phyloP scores from a whole-genome alignment of 305 asterid genomes.

The Fraxinus angustifolia region DNA sequence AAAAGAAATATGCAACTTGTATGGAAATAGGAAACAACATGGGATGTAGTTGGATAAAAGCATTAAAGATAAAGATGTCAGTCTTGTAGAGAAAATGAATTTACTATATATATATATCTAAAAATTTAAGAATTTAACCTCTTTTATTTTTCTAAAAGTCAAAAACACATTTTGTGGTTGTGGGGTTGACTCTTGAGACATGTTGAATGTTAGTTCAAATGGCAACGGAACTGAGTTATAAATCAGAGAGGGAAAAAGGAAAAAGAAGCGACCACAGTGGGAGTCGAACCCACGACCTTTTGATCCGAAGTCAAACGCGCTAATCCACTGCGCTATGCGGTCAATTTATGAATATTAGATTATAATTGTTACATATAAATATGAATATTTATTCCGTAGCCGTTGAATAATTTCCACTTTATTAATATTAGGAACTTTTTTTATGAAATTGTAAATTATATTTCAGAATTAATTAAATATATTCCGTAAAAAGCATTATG shows the following conservation, averaged over 20 bases:
- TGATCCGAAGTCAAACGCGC: conserved; percentile 14
- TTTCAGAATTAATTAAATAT: neutral
- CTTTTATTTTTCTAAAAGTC: neutral
- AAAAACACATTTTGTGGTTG: neutral
- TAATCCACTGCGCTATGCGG: conserved; percentile 12
- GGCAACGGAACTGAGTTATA: neutral
- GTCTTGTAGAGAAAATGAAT: neutral
- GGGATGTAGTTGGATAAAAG: neutral
- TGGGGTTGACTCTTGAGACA: neutral
- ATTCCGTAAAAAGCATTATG: neutral
- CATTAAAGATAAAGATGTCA: neutral
- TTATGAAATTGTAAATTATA: no score
- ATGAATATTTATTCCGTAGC: neutral
- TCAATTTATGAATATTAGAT: neutral
- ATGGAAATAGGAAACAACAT: neutral
- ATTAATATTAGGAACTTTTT: neutral
- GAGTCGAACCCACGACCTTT: conserved; percentile 14
- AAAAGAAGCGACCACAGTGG: neutral
- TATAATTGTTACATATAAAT: no score
- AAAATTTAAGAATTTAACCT: no score
- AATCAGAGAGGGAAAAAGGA: neutral
- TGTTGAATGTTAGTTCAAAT: neutral
- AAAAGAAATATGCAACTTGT: neutral
- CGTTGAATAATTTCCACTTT: neutral
- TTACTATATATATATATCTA: no score